phyloP scores from a whole-genome alignment of 192 early-diverging fungal genomes.

The Geranomyces michiganensis region DNA sequence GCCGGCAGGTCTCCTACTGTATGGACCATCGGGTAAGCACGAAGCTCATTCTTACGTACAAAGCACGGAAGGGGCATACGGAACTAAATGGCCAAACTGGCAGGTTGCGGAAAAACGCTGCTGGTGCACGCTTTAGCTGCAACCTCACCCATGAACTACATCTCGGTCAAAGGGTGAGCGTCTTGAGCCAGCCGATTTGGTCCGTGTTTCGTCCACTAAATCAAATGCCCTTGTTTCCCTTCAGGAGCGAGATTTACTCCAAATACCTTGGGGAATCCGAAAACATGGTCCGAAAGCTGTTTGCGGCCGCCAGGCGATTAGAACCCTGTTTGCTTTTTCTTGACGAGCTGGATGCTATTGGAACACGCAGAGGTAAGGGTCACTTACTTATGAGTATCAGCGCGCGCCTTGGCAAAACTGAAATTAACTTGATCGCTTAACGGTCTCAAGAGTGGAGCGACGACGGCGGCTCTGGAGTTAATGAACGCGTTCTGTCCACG shows the following conservation, averaged over 20 bases:
- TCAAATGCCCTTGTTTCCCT: background rate
- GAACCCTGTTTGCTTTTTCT: slow-evolving; percentile 93
- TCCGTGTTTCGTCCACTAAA: background rate
- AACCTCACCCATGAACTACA: slow-evolving; percentile 80
- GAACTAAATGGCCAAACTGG: background rate
- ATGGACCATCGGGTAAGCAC: slow-evolving; percentile 78
- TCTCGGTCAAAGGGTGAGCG: slow-evolving; percentile 77
- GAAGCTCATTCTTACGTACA: background rate
- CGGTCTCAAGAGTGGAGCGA: slow-evolving; percentile 45
- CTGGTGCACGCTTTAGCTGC: slow-evolving; percentile 79
- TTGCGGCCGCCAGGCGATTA: slow-evolving; percentile 78
- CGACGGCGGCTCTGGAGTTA: slow-evolving; percentile 70
- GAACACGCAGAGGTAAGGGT: slow-evolving; percentile 71
- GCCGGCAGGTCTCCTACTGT: slow-evolving; percentile 82
- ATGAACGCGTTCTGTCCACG: slow-evolving; percentile 86
- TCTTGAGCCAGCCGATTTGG: background rate
- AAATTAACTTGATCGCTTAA: background rate
- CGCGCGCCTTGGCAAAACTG: too few species aligned
- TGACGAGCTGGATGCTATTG: slow-evolving; percentile 94
- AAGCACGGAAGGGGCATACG: background rate
- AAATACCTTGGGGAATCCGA: slow-evolving; percentile 97
- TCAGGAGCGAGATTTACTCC: slow-evolving; percentile 85
- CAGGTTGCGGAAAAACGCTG: slow-evolving; percentile 90
- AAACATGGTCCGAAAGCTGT: slow-evolving; percentile 73
- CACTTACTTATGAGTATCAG: background rate